Percentiles rank a stretch among this genome's conserved stretches.
phyloP scores from a whole-genome alignment of 768 basidiomycete species.

The Pleurotus tuoliensis region DNA sequence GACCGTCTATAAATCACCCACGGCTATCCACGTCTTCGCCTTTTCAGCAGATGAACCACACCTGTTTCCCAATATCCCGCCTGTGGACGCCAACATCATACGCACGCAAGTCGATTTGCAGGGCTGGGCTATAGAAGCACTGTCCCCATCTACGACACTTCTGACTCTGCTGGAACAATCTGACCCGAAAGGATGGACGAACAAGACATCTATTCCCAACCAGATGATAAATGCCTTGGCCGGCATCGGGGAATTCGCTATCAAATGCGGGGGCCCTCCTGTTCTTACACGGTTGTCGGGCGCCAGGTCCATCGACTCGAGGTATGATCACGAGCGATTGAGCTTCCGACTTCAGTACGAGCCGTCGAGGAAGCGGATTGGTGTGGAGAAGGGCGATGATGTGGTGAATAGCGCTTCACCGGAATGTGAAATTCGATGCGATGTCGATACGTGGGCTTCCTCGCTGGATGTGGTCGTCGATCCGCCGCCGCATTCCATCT shows the following conservation, averaged over 20 bases:
- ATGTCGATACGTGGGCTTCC: constrained; percentile 83
- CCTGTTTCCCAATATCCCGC: constrained; percentile 73
- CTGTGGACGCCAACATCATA: constrained; percentile 71
- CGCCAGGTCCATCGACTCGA: constrained; percentile 66
- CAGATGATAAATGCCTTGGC: constrained; percentile 88
- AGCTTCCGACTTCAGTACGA: constrained; percentile 85
- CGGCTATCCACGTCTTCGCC: constrained; percentile 90
- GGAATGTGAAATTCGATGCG: constrained; percentile 90
- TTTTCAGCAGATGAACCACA: constrained; percentile 91
- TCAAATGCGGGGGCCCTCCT: constrained; percentile 94
- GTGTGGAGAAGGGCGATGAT: constrained; percentile 17
- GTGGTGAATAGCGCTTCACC: constrained; percentile 33
- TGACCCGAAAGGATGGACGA: constrained; percentile 96
- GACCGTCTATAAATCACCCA: constrained; percentile 96
- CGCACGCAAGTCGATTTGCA: constrained; percentile 97
- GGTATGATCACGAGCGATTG: constrained; percentile 86
- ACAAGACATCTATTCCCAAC: constrained; percentile 90
- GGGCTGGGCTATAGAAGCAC: constrained; percentile 94
- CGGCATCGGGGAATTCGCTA: constrained; percentile 92
- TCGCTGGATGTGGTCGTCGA: constrained; percentile 88
- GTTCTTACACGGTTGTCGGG: constrained; percentile 80
- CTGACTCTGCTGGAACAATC: constrained; percentile 94
- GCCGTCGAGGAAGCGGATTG: constrained; percentile 44
- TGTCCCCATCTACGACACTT: constrained; percentile 92
- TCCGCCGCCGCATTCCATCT: constrained; percentile 82